Conservation (phyloP, 345 rosid species). For the Salix exigua region DNA sequence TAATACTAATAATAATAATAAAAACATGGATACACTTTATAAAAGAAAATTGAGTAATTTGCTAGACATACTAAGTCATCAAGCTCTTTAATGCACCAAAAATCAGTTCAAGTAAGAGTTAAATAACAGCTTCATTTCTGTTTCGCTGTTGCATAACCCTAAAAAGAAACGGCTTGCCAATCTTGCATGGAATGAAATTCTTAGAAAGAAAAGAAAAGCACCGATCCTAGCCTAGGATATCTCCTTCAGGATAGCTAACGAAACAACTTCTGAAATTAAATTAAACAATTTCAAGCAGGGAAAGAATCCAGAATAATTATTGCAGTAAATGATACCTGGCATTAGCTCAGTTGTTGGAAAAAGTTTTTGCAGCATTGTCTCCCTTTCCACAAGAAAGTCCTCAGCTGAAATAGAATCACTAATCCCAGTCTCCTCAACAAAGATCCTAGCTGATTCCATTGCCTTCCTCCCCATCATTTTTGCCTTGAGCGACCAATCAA, state of each 20-base stretch:
- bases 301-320: not conserved
- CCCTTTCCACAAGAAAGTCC: slow-evolving; percentile 72
- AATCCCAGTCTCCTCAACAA: slow-evolving; percentile 78
- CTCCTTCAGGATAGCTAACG: not conserved
- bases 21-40: too few species aligned
- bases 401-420: slow-evolving; percentile 80
- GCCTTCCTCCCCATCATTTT: slow-evolving; percentile 98
- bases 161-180: not conserved
- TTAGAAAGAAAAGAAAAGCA: not conserved
- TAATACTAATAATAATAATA: too few species aligned
- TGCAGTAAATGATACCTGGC: slow-evolving; percentile 51
- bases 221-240: not conserved
- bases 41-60: too few species aligned
- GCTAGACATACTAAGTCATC: too few species aligned
- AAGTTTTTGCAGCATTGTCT: slow-evolving; percentile 64
- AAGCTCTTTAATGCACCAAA: not conserved
- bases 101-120: not conserved
- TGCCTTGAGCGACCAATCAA: slow-evolving; percentile 90
- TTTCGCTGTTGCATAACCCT: not conserved
- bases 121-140: not conserved
- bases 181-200: not conserved
- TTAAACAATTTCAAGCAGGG: not conserved
- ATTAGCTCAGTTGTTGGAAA: slow-evolving; percentile 82
- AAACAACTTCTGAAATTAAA: not conserved
- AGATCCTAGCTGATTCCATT: slow-evolving; percentile 69